These are phyloP conservation scores for Ilyonectria mors-panacis DNA, from an alignment of 2,329 filamentous ascomycete genomes.

Conservation along the genomic window DNA sequence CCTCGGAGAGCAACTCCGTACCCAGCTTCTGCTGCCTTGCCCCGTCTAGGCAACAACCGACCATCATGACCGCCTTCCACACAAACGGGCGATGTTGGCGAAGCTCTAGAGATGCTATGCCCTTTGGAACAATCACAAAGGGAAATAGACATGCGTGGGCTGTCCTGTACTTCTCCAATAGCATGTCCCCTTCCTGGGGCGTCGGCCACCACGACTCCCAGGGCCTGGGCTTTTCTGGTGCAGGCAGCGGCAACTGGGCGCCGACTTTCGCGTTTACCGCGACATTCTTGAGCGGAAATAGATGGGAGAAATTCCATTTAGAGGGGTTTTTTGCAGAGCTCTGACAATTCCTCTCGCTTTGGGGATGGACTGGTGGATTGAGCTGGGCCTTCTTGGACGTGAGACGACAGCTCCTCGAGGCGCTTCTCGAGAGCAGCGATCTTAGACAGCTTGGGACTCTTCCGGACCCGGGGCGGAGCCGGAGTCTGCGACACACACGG, in stretches of 20 bases:
- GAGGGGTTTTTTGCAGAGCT: constrained; percentile 29
- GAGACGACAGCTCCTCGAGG: constrained; percentile 64
- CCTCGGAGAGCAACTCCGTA: constrained; percentile 60
- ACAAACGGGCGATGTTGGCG: constrained; percentile 59
- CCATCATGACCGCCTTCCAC: constrained; percentile 67
- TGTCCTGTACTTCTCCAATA: constrained; percentile 56
- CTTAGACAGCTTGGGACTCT: constrained; percentile 62
- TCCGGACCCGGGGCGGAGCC: constrained; percentile 64
- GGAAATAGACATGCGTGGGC: constrained; percentile 58
- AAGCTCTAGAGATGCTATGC: constrained; percentile 56
- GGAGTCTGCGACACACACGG: constrained; percentile 63
- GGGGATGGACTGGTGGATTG: constrained; percentile 30
- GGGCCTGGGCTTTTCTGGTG: constrained; percentile 33
- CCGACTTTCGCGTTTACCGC: background rate
- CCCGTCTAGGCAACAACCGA: constrained; percentile 59
- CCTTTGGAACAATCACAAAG: constrained; percentile 60
- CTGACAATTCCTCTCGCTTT: constrained; percentile 18
- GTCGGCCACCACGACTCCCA: constrained; percentile 59
- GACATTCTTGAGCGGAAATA: constrained; percentile 51
- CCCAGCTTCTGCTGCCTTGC: constrained; percentile 61
- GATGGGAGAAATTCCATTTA: constrained; percentile 50
- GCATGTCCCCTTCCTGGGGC: constrained; percentile 56
- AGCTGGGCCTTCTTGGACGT: constrained; percentile 53
- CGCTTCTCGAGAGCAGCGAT: constrained; percentile 67
- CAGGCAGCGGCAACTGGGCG: constrained; percentile 29